A percentile compares a stretch with the other conserved stretches of the same genome.
Conservation (phyloP, 1,284 basidiomycete species). For the Salmacisia buchloeana region DNA sequence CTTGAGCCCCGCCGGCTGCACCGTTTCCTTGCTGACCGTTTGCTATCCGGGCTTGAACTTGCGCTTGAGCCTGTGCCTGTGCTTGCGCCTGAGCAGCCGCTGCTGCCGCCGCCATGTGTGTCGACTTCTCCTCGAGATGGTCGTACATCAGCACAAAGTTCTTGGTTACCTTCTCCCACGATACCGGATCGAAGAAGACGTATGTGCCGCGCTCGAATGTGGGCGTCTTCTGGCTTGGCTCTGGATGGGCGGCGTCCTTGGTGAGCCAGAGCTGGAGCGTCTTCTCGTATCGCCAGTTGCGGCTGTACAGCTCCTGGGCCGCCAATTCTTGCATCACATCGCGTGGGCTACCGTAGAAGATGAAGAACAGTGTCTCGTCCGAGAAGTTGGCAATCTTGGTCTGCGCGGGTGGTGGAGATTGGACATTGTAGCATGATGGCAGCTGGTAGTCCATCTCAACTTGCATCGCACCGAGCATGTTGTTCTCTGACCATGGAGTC, state of each 20-base stretch:
- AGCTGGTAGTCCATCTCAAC: constrained; percentile 76
- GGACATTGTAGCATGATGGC: constrained; percentile 88
- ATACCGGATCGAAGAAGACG: constrained; percentile 84
- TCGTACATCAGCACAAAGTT: constrained; percentile 77
- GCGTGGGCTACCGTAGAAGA: constrained; percentile 91
- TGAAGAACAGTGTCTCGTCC: constrained; percentile 97
- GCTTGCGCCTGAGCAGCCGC: constrained; percentile 6
- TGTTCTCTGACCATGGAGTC: constrained; percentile 90
- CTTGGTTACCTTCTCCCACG: constrained; percentile 70
- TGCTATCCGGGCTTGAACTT: constrained; percentile 14
- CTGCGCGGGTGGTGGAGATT: constrained; percentile 80
- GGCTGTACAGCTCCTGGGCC: constrained; percentile 90
- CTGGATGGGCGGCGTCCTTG: constrained; percentile 71
- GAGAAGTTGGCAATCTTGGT: constrained; percentile 81
- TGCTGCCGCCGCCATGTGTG: constrained; percentile 13
- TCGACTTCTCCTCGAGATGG: constrained; percentile 74
- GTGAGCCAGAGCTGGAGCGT: constrained; percentile 91
- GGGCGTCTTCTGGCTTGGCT: constrained; percentile 77
- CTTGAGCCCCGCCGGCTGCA: not conserved
- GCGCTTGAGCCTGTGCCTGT: constrained; percentile 14
- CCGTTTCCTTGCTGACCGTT: not conserved
- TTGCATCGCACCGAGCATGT: constrained; percentile 73
- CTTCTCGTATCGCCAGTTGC: constrained; percentile 98
- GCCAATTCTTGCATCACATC: constrained; percentile 92
- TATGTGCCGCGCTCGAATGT: constrained; percentile 83